Conservation (phyloP, 2,329 filamentous ascomycete species). For the Exophiala bonariae region DNA sequence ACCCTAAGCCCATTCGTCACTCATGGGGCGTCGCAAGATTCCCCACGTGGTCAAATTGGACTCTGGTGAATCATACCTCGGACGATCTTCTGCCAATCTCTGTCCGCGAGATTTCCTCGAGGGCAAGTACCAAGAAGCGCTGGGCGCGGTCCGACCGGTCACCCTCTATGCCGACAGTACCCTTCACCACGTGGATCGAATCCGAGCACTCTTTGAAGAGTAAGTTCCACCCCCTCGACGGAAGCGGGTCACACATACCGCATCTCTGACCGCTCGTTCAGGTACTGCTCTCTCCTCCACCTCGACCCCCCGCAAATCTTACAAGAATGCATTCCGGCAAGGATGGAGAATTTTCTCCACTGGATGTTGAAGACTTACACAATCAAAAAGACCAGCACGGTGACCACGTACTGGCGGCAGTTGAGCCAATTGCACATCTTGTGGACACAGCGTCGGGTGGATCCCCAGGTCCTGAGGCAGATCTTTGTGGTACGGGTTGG, state of each 20-base stretch:
- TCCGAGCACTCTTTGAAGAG: slow-evolving; percentile 15
- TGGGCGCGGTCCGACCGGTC: slow-evolving; percentile 8
- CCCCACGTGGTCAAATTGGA: slow-evolving; percentile 1
- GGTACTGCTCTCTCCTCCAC: slow-evolving; percentile 11
- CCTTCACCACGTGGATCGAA: slow-evolving; percentile 12
- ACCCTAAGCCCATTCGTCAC: background rate
- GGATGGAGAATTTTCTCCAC: slow-evolving; percentile 19
- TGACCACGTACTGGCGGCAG: slow-evolving; percentile 15
- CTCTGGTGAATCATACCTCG: slow-evolving; percentile 3
- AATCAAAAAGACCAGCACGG: slow-evolving; percentile 16
- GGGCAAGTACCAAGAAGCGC: slow-evolving; percentile 14
- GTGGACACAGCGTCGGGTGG: slow-evolving; percentile 5
- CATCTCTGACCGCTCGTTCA: slow-evolving; percentile 1
- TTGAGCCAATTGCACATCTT: slow-evolving; percentile 15
- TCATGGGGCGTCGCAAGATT: slow-evolving; percentile 2
- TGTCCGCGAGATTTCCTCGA: slow-evolving; percentile 13
- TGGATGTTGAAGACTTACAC: slow-evolving; percentile 11
- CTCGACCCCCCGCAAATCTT: slow-evolving; percentile 11
- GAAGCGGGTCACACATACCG: background rate
- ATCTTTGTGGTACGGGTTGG: slow-evolving; percentile 10
- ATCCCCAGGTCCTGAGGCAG: slow-evolving; percentile 10
- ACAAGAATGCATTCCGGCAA: slow-evolving; percentile 10
- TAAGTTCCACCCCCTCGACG: slow-evolving; percentile 4
- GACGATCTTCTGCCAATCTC: slow-evolving; percentile 18
- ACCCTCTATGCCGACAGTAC: slow-evolving; percentile 15